phyloP scores from a whole-genome alignment of 2,329 filamentous ascomycete genomes.

The Nothophoma quercina region DNA sequence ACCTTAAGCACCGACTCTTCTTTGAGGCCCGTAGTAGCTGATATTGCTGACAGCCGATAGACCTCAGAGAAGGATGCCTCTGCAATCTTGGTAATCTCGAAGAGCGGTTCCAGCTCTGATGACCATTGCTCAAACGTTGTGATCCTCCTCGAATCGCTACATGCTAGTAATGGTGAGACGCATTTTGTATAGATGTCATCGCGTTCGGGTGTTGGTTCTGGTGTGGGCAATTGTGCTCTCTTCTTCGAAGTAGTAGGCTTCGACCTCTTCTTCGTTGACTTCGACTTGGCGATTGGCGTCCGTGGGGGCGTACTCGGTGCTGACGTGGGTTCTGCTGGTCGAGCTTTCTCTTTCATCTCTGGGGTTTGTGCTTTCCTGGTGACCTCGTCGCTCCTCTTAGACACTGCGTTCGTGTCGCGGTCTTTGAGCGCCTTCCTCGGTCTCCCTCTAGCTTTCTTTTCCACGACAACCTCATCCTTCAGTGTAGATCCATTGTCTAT shows the following conservation, averaged over 20 bases:
- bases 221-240: constrained; percentile 24
- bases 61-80: constrained; percentile 73
- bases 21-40: constrained; percentile 29
- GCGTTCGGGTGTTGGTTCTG: constrained; percentile 31
- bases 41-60: constrained; percentile 61
- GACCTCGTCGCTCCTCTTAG: neutral
- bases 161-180: constrained; percentile 36
- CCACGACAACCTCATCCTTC: neutral
- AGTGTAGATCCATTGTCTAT: neutral
- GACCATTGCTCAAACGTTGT: constrained; percentile 54
- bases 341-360: neutral
- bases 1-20: constrained; percentile 60
- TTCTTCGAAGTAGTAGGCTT: constrained; percentile 21
- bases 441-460: constrained; percentile 2
- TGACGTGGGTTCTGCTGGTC: neutral
- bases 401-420: constrained; percentile 20
- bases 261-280: constrained; percentile 19
- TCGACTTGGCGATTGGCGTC: constrained; percentile 19
- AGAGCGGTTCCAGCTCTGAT: constrained; percentile 51
- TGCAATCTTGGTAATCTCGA: constrained; percentile 66
- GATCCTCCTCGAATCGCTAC: constrained; percentile 37
- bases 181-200: constrained; percentile 38
- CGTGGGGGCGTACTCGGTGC: neutral
- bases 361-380: neutral
- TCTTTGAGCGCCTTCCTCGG: constrained; percentile 18